Percentiles rank a stretch among this genome's conserved stretches.
Conservation (phyloP, 1,284 basidiomycete genomes). For the Sanghuangporus baumii region DNA sequence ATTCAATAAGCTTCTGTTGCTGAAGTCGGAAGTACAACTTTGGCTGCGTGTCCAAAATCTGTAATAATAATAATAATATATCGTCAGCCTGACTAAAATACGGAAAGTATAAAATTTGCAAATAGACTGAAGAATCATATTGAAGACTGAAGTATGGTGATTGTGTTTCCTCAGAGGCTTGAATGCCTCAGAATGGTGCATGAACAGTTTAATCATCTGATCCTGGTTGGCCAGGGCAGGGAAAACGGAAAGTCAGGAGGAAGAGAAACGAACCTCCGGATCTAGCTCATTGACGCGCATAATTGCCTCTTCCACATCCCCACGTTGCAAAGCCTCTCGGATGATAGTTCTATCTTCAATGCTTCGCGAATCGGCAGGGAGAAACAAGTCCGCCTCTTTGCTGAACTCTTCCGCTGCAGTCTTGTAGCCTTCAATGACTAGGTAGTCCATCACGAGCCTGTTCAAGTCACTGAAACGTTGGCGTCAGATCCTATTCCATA, state of each 20-base stretch:
- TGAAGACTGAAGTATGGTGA: constrained; percentile 88
- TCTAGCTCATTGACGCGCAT: constrained; percentile 92
- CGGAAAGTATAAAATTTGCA: constrained; percentile 17
- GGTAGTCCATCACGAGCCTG: constrained; percentile 95
- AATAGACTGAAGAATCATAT: constrained; percentile 55
- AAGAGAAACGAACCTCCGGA: constrained; percentile 76
- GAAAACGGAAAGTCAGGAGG: constrained; percentile 18
- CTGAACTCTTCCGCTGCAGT: constrained; percentile 93
- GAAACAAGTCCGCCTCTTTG: constrained; percentile 74
- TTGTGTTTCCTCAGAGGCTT: constrained; percentile 70
- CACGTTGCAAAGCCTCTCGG: constrained; percentile 88
- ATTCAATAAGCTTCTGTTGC: constrained; percentile 93
- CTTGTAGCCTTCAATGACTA: constrained; percentile 96
- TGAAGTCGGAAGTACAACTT: constrained; percentile 89
- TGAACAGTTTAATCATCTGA: constrained; percentile 86
- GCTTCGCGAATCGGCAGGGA: constrained; percentile 81
- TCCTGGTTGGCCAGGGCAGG: neutral
- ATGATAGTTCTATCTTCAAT: constrained; percentile 95
- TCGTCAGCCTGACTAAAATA: constrained; percentile 14
- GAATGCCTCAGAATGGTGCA: constrained; percentile 97
- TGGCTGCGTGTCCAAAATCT: constrained; percentile 95
- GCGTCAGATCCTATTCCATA: constrained; percentile 17
- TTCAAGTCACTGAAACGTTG: constrained; percentile 75
- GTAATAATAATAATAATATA: constrained; percentile 20
- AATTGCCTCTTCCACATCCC: constrained; percentile 93